These are phyloP conservation scores for Xylaria venustula DNA, from an alignment of 495 filamentous ascomycete genomes.

Conservation along the genomic window DNA sequence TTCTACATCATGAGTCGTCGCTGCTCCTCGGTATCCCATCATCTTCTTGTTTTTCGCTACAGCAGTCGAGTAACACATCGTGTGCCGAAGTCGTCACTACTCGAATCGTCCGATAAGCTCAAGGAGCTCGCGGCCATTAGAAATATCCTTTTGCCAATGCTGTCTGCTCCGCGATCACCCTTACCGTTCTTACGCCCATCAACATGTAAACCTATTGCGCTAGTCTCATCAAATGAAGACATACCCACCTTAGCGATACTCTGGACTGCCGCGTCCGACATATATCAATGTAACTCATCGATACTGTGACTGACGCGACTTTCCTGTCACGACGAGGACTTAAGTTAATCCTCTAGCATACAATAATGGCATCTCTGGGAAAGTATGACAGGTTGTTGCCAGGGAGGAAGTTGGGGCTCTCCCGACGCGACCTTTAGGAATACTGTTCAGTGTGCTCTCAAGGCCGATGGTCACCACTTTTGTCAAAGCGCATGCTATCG, in stretches of 20 bases:
- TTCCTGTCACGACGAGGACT: conserved; percentile 67
- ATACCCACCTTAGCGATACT: background rate
- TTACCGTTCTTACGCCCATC: conserved; percentile 77
- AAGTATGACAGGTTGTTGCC: conserved; percentile 64
- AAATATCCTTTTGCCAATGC: conserved; percentile 80
- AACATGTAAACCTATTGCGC: conserved; percentile 56
- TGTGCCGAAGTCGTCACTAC: background rate
- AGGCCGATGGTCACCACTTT: conserved; percentile 76
- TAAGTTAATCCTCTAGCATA: conserved; percentile 70
- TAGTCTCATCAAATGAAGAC: background rate
- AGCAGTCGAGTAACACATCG: background rate
- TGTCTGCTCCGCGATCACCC: conserved; percentile 81
- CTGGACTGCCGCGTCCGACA: background rate
- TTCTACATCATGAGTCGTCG: conserved; percentile 10
- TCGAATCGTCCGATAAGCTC: background rate
- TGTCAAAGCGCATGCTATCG: conserved; percentile 73
- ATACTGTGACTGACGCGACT: background rate
- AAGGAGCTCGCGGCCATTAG: background rate
- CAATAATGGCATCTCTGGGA: conserved; percentile 69
- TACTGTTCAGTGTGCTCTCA: conserved; percentile 78
- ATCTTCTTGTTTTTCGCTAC: background rate
- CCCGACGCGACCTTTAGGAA: conserved; percentile 67
- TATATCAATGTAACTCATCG: conserved; percentile 33
- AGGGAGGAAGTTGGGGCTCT: conserved; percentile 69
- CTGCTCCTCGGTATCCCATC: background rate